Percentiles rank a stretch among this genome's conserved stretches.
These are phyloP conservation scores for Botrytis squamosa DNA, from an alignment of 2,329 filamentous ascomycete genomes.

Conservation along the genomic window DNA sequence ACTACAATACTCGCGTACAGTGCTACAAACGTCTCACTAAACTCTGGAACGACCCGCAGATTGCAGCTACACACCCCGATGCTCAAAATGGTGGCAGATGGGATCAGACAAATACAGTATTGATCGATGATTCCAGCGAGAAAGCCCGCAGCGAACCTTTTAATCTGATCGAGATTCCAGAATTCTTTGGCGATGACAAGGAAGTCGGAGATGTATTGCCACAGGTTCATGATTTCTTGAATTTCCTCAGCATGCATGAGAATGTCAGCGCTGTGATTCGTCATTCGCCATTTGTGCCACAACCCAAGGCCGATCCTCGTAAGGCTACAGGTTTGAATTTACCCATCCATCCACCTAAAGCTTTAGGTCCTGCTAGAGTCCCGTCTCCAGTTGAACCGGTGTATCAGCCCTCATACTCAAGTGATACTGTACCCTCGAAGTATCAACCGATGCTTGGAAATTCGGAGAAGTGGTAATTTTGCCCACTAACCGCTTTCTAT, in stretches of 20 bases:
- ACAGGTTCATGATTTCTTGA: slow-evolving; percentile 62
- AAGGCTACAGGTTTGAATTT: slow-evolving; percentile 10
- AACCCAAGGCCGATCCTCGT: slow-evolving; percentile 16
- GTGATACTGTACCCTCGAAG: slow-evolving; percentile 10
- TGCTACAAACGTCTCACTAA: slow-evolving; percentile 82
- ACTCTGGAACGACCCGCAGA: slow-evolving; percentile 61
- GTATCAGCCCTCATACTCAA: slow-evolving; percentile 1
- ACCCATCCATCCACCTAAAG: slow-evolving; percentile 11
- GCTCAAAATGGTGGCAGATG: slow-evolving; percentile 50
- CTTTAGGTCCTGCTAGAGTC: slow-evolving; percentile 6
- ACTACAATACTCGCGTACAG: slow-evolving; percentile 72
- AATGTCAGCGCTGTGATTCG: slow-evolving; percentile 65
- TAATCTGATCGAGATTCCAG: slow-evolving; percentile 78
- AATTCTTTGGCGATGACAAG: slow-evolving; percentile 57
- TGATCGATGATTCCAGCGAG: slow-evolving; percentile 80
- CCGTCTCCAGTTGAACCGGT: background rate
- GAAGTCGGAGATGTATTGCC: slow-evolving; percentile 50
- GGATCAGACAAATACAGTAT: slow-evolving; percentile 81
- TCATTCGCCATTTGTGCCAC: slow-evolving; percentile 47
- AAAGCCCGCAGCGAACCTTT: slow-evolving; percentile 82
- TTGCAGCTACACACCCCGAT: slow-evolving; percentile 49
- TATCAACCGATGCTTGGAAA: slow-evolving; percentile 7
- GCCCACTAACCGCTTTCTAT: background rate
- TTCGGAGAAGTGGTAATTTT: slow-evolving; percentile 15
- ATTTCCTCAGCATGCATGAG: slow-evolving; percentile 50